Base-by-base conservation (phyloP, 352 stramenopile genomes). In the Phytophthora rubi region DNA sequence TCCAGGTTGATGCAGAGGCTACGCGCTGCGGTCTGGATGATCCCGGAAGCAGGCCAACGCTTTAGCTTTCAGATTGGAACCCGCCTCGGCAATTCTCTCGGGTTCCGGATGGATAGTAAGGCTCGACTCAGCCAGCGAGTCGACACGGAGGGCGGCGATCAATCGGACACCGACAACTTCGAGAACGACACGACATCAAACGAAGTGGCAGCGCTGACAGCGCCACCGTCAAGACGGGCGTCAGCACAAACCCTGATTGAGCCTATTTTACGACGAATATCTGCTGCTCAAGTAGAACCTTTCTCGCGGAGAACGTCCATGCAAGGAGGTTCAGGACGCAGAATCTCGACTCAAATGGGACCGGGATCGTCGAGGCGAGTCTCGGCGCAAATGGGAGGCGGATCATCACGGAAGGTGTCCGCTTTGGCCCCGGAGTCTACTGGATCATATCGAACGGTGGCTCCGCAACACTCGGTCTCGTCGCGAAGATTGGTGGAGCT, bases 161-260 rank as follows among this genome's bases (percentile, higher is more conserved):
- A 76, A 33, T 76, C 65, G 2, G 70, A 73, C 33, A 57, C 53
- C 4, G 70, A 76, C 65, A 76, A 53, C 59, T 76, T 76, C n/a
- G 54, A 73, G 2, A 66, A 59, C 39, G 42, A 66, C 6, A 13
- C 32, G 12, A 66, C 48, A 1, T 42, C 59, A 10, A 65, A 62
- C 18, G 59, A 65, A 35, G 30, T 70, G 6, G 30, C 45, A 7
- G 47, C 62, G 28, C 23, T 76, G 13, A 10, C 45, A 23, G 51
- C 49, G 1, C 59, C 48, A 10, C 26, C 62, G 6, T 76, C 69
- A 21, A n/a, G 70, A 60, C 26, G 33, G 5, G n/a, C 63, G 6
- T 76, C 69, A 9, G 6, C 33, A 7, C 57, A 72, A 44, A 44
- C 44, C 6, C 42, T 8, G 47, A 30, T 56, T 18, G 68, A 75